Conservation (phyloP, 2,329 filamentous ascomycete genomes). For the Ambrosiella beaveri region DNA sequence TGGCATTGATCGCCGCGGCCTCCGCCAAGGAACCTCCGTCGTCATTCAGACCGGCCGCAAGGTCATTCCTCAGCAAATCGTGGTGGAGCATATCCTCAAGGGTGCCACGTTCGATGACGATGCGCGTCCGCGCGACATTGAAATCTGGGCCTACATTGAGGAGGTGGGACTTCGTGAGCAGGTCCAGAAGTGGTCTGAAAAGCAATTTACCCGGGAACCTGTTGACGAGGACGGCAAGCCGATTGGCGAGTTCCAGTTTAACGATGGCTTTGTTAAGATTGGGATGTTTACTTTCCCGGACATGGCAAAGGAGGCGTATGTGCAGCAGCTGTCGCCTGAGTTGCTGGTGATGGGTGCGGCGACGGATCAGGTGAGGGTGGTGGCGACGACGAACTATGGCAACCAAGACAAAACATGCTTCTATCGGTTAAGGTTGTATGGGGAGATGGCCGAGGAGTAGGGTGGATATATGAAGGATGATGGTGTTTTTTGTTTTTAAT, state of each 20-base stretch:
- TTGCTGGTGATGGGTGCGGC: conserved; percentile 29
- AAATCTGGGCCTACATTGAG: conserved; percentile 47
- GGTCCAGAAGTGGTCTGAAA: conserved; percentile 26
- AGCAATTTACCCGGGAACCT: conserved; percentile 22
- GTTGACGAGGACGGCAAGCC: conserved; percentile 14
- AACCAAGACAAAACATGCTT: conserved; percentile 43
- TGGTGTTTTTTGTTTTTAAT: too few species aligned
- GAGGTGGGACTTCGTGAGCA: conserved; percentile 26
- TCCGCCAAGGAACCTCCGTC: conserved; percentile 42
- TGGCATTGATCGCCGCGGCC: conserved; percentile 21
- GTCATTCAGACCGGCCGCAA: conserved; percentile 40
- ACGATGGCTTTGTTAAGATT: conserved; percentile 36
- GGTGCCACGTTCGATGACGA: conserved; percentile 43
- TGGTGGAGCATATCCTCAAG: conserved; percentile 53
- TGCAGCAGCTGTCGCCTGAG: conserved; percentile 35
- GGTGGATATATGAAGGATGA: not conserved
- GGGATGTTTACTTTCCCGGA: conserved; percentile 37
- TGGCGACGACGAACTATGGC: conserved; percentile 42
- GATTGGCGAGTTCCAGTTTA: conserved; percentile 15
- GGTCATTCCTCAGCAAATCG: conserved; percentile 50
- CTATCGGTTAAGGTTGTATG: conserved; percentile 45
- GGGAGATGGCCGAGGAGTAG: conserved; percentile 19
- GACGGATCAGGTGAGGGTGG: conserved; percentile 36
- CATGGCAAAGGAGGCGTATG: conserved; percentile 28
- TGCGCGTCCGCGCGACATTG: conserved; percentile 48